A percentile compares a stretch with the other conserved stretches of the same genome.
Conservation (phyloP, 1,284 basidiomycete species). For the Pterula multifida region DNA sequence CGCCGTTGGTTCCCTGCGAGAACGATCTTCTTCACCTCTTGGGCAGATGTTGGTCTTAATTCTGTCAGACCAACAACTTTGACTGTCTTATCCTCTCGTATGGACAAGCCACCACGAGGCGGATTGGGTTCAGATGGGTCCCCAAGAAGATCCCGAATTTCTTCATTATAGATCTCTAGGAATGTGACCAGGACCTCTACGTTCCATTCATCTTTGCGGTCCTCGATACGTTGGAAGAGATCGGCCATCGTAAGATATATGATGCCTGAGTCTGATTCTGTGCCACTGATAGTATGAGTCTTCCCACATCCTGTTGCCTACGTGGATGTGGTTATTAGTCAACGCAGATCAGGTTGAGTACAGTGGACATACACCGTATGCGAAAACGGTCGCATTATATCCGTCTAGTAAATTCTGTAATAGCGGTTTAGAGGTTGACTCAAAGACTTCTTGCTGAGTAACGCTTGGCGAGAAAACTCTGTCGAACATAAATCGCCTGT, state of each 20-base stretch:
- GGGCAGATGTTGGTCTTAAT: slow-evolving; percentile 66
- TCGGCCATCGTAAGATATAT: slow-evolving; percentile 97
- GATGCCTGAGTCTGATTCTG: slow-evolving; percentile 76
- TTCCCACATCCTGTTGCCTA: slow-evolving; percentile 97
- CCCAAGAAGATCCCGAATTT: slow-evolving; percentile 87
- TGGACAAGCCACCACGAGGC: slow-evolving; percentile 75
- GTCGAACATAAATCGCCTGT: slow-evolving; percentile 93
- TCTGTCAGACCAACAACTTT: slow-evolving; percentile 81
- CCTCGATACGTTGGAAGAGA: slow-evolving; percentile 82
- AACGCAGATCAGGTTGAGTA: slow-evolving; percentile 4
- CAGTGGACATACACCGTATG: slow-evolving; percentile 75
- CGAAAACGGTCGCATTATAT: slow-evolving; percentile 95
- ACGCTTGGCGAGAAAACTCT: slow-evolving; percentile 75
- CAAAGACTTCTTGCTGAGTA: slow-evolving; percentile 78
- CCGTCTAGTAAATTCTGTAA: slow-evolving; percentile 79
- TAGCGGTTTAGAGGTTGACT: slow-evolving; percentile 73
- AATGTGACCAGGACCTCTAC: slow-evolving; percentile 86
- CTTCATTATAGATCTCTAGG: slow-evolving; percentile 96
- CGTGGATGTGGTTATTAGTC: slow-evolving; percentile 10
- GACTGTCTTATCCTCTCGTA: slow-evolving; percentile 87
- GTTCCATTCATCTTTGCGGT: slow-evolving; percentile 70
- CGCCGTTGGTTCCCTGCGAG: slow-evolving; percentile 77
- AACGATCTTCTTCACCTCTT: slow-evolving; percentile 90
- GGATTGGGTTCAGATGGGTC: slow-evolving; percentile 47
- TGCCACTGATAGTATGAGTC: slow-evolving; percentile 94